Conservation (phyloP, 805 yeast species). For the Ogataea dorogensis region DNA sequence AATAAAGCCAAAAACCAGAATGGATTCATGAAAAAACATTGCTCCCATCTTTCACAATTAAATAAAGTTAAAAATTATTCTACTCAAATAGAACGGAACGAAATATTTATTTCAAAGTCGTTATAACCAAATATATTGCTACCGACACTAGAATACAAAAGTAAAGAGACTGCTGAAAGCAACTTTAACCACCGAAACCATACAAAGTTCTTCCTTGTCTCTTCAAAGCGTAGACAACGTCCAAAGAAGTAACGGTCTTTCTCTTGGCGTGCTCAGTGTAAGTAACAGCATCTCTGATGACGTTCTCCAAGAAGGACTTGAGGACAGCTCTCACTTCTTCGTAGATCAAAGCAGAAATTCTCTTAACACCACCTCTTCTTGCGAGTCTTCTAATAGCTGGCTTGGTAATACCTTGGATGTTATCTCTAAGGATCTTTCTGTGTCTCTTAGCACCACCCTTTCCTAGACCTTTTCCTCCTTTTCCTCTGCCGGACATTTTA, state of each 20-base stretch:
- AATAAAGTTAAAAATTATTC: not conserved
- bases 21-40: no score
- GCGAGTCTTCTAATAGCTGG: conserved; percentile 99
- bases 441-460: conserved; percentile 99
- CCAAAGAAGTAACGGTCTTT: conserved; percentile 98
- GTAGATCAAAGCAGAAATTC: conserved; percentile 97
- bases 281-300: conserved; percentile 98
- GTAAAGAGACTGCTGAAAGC: conserved; percentile 13
- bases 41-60: not conserved
- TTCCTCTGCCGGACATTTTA: conserved; percentile 97
- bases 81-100: conserved; percentile 11
- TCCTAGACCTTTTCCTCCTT: conserved; percentile 99
- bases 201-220: conserved; percentile 99
- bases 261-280: conserved; percentile 99
- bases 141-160: conserved; percentile 23
- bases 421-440: conserved; percentile 98
- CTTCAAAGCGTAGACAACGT: conserved; percentile 98
- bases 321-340: conserved; percentile 98
- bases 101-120: conserved; percentile 8
- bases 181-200: conserved; percentile 96
- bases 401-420: conserved; percentile 99
- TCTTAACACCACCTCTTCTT: conserved; percentile 99
- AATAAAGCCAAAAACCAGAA: no score
- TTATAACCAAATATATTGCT: conserved; percentile 16
- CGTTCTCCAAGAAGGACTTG: conserved; percentile 93